phyloP scores from a whole-genome alignment of 2,329 filamentous ascomycete genomes.

The Stagonosporopsis cucurbitacearum region DNA sequence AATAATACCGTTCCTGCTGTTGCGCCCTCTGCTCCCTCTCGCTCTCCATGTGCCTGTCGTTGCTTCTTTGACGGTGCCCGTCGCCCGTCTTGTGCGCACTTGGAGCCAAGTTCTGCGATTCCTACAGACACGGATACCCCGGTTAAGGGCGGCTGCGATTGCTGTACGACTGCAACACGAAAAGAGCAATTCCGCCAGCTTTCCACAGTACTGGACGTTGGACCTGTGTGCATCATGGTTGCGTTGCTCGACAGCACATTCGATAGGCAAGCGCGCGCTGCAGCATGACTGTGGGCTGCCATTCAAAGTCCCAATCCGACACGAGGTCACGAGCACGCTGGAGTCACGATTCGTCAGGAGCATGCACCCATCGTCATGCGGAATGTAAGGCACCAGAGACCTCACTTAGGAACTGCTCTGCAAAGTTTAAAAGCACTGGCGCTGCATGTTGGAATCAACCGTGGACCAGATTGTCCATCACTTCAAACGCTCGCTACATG shows the following conservation, averaged over 20 bases:
- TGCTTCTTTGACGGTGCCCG: conserved; percentile 14
- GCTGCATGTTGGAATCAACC: conserved; percentile 6
- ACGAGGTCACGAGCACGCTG: conserved; percentile 12
- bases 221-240: neutral
- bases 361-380: conserved; percentile 9
- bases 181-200: conserved; percentile 7
- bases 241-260: conserved; percentile 1
- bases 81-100: neutral
- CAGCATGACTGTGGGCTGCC: neutral
- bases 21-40: conserved; percentile 13
- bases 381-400: conserved; percentile 7
- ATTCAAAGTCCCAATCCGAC: neutral
- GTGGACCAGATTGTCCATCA: conserved; percentile 5
- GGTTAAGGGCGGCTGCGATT: conserved; percentile 9
- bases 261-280: conserved; percentile 1
- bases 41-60: conserved; percentile 13
- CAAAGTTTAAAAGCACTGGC: conserved; percentile 1
- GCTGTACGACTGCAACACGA: conserved; percentile 17
- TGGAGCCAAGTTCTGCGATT: neutral
- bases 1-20: conserved; percentile 34
- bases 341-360: conserved; percentile 13
- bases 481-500: conserved; percentile 10
- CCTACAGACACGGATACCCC: conserved; percentile 6
- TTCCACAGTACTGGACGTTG: conserved; percentile 9
- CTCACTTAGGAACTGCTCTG: neutral